Base-by-base conservation (phyloP, 768 basidiomycete genomes). In the Lentinus tigrinus region DNA sequence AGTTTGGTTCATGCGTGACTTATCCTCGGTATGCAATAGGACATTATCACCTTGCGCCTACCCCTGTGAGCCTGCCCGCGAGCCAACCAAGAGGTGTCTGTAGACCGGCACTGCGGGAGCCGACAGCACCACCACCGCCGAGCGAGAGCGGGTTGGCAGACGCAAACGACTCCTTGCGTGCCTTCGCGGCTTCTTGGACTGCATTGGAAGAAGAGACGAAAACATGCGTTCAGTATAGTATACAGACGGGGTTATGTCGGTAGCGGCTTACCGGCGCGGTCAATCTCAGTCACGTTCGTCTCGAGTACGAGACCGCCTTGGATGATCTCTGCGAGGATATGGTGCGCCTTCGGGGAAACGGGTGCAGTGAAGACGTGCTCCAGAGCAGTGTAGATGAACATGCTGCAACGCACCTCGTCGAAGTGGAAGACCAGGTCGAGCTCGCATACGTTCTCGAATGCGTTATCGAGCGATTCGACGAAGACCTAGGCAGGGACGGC, bases 371-470 rank as follows among this genome's bases (percentile, higher is more conserved):
- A 24, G 10, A 47, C 14, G 10, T 39, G 3, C n/a, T n/a, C 27
- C 23, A 3, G 57, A 42, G 19, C 1, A 31, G 9, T 31, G 8
- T 11, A 27, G 21, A 49, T 14, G 10, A 49, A 31, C 31, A 3
- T 11, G 31, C 31, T 31, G 31, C 31, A 31, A 63, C 81, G 31
- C 64, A 93, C 95, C 81, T 98, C 95, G 71, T 98, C 97, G 67
- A 98, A 99, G 72, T 98, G 95, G 72, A 98, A 99, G 50, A 99
- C 95, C 13, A 99, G 81, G 72, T 99, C 97, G 44, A 99, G 78
- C 72, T 99, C 97, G 74, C 97, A 98, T 0, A 99, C 97, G 67
- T 98, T 98, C 77, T 97, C 94, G 69, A 98, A 99, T 16, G 93
- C 87, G 37, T 94, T 81, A 73, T 99, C 97, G 36, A 99, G 80